phyloP scores from a whole-genome alignment of 495 filamentous ascomycete species.

The Staphylotrichum tortipilum region DNA sequence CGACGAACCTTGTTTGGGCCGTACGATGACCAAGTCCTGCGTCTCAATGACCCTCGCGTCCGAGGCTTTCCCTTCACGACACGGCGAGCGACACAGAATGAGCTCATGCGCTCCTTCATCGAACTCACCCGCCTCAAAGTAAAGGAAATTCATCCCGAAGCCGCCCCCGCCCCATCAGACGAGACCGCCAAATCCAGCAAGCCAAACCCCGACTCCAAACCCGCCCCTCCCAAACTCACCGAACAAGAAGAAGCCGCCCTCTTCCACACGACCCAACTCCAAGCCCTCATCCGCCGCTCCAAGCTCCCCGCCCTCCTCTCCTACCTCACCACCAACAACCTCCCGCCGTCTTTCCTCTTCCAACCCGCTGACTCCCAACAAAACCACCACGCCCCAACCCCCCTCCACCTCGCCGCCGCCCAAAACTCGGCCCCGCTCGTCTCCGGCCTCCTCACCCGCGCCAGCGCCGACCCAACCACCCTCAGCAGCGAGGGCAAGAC shows the following conservation, averaged over 20 bases:
- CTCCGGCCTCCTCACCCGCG: conserved; percentile 66
- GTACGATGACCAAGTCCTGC: conserved; percentile 79
- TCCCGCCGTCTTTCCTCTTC: conserved; percentile 71
- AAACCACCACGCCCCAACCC: conserved; percentile 77
- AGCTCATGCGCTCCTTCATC: conserved; percentile 86
- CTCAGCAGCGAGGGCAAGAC: conserved; percentile 63
- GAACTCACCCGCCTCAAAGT: conserved; percentile 88
- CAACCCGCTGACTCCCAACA: conserved; percentile 55
- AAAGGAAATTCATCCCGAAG: conserved; percentile 55
- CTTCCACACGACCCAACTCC: conserved; percentile 78
- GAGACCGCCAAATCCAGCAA: conserved; percentile 27
- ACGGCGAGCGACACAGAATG: conserved; percentile 83
- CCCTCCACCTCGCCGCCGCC: conserved; percentile 77
- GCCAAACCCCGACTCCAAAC: conserved; percentile 37
- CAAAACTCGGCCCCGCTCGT: conserved; percentile 67
- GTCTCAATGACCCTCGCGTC: conserved; percentile 72
- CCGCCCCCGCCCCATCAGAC: conserved; percentile 40
- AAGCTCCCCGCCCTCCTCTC: conserved; percentile 80
- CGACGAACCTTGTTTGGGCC: conserved; percentile 78
- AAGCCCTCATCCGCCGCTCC: conserved; percentile 78
- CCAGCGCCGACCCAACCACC: conserved; percentile 61
- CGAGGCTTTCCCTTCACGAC: conserved; percentile 92
- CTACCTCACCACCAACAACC: conserved; percentile 68
- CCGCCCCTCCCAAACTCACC: conserved; percentile 48
- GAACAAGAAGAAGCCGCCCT: conserved; percentile 74